A percentile compares a stretch with the other conserved stretches of the same genome.
phyloP scores from a whole-genome alignment of 2,329 filamentous ascomycete species.

The Aspergillus sp. region DNA sequence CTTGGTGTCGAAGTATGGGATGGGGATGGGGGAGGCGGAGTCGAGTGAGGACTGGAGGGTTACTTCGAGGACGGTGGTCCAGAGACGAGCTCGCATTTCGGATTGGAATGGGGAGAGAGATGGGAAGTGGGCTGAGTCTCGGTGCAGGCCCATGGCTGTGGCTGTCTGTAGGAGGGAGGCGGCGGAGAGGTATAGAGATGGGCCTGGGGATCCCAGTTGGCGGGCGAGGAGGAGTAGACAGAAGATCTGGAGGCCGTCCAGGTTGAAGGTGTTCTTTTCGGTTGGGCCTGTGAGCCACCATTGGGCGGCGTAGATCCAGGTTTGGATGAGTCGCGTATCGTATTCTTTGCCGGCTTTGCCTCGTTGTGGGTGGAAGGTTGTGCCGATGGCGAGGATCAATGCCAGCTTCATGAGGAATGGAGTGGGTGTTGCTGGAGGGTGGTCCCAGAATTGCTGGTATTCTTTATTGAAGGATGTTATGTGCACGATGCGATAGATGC shows the following conservation, averaged over 20 bases:
- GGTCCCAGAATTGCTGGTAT: conserved; percentile 32
- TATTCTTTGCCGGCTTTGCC: conserved; percentile 14
- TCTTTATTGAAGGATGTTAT: conserved; percentile 36
- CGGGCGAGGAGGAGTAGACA: conserved; percentile 37
- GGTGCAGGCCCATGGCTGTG: conserved; percentile 34
- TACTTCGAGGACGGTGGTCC: conserved; percentile 22
- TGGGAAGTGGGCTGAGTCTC: conserved; percentile 26
- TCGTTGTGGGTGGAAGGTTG: conserved; percentile 25
- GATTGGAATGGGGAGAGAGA: conserved; percentile 18
- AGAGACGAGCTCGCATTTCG: conserved; percentile 20
- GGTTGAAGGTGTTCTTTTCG: conserved; percentile 29
- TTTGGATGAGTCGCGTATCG: conserved; percentile 14
- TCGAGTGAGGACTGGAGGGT: conserved; percentile 19
- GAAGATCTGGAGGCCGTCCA: conserved; percentile 37
- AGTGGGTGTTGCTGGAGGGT: conserved; percentile 20
- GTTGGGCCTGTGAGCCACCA: conserved; percentile 40
- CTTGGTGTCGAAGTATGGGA: conserved; percentile 10
- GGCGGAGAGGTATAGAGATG: conserved; percentile 22
- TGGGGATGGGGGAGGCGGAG: conserved; percentile 8
- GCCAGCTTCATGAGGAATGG: conserved; percentile 32
- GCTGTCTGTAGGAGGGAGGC: conserved; percentile 27
- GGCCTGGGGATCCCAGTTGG: conserved; percentile 29
- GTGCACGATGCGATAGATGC: conserved; percentile 37
- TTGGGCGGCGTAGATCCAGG: conserved; percentile 38
- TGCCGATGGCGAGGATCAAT: conserved; percentile 37